Base-by-base conservation (phyloP, 1,284 basidiomycete genomes). In the Heterobasidion irregulare region DNA sequence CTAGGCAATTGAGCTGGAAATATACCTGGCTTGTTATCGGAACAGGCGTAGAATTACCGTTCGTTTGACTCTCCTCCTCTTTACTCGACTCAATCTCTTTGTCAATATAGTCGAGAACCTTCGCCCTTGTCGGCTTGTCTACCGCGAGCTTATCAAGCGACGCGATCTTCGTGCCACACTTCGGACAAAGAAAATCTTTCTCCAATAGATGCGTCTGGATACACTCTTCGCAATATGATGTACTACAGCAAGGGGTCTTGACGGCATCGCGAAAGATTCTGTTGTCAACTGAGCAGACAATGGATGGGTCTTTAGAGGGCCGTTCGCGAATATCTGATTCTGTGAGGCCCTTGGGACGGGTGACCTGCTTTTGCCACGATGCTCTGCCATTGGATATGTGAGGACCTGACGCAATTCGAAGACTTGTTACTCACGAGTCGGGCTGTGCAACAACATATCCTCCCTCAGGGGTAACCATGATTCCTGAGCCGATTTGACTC, bases 401-500 rank as follows among this genome's bases (percentile, higher is more conserved):
- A 58, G 50, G 48, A 56, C 48, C 50, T 41, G 10, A 52, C 18
- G 35, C 41, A 41, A 32, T 46, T 55, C 1, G 49, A 49, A 33
- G 46, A 48, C 41, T 52, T 50, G 34, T 16, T 6, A 80, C 92
- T 66, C 75, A 94, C 91, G 82, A 79, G 71, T 98, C 94, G 0
- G 94, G 93, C 63, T 95, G 88, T 0, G 94, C 94, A 50, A 94
- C 90, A 10, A 98, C 94, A 70, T 94, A 98, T 50, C 93, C 92
- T 60, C 95, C 94, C 66, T 98, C 94, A 1, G 94, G 92, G 1
- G 94, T 98, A 58, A 98, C 88, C 94, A 98, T 98, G 53, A 97
- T 85, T 50, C 94, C 94, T 62, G 86, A 84, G 1, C 82, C 81
- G 35, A 91, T 76, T 54, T 86, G 84, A 38, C 83, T 86, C 56